Evolutionary conservation across 2,329 filamentous ascomycete species (phyloP), one percentile per base, ranked within the genome.

Genomic region (Alternaria consortialis): DNA sequence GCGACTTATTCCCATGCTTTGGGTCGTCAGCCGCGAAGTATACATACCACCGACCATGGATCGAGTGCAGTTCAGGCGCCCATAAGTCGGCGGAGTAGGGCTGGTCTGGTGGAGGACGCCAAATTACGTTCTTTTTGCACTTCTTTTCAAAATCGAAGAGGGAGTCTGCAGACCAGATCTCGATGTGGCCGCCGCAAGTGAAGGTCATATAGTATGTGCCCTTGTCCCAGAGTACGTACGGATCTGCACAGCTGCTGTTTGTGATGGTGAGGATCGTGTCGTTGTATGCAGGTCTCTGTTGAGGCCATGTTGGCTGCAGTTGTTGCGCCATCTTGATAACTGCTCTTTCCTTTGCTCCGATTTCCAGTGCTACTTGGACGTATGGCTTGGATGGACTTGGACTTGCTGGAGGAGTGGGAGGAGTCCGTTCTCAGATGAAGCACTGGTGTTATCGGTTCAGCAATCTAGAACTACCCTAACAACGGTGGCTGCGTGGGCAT

Each of bases 41-140:
- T 61, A 86, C 78, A 71, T 85, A 87, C 85, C 85, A 87, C 23
- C 79, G 79, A 0, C 81, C 82, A 37, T 81, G 73, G 27, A 87
- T 76, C 48, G 73, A 73, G 69, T 87, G 85, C 0, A 87, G 77
- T 74, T 87, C 85, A 0, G 85, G 85, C 0, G 85, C 85, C 85
- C 85, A 87, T 32, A 87, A 75, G 63, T 80, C 80, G 40, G 75
- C 80, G 7, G 78, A 80, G 77, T 81, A 82, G 17, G 75, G 72
- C 9, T 77, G 78, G 59, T 80, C 73, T 12, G 79, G 80, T 0
- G 80, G 73, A 31, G 84, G 81, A 20, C 78, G 77, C 78, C 79
- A 82, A 12, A 83, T 75, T 6, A 78, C 74, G 29, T 77, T 75
- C 62, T 79, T 81, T 7, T 73, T 72, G 51, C 74, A 72, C 13